Evolutionary conservation across 139 green algal genomes (phyloP), one percentile per base, ranked within the genome.

Genomic region (Chlorella sp.): DNA sequence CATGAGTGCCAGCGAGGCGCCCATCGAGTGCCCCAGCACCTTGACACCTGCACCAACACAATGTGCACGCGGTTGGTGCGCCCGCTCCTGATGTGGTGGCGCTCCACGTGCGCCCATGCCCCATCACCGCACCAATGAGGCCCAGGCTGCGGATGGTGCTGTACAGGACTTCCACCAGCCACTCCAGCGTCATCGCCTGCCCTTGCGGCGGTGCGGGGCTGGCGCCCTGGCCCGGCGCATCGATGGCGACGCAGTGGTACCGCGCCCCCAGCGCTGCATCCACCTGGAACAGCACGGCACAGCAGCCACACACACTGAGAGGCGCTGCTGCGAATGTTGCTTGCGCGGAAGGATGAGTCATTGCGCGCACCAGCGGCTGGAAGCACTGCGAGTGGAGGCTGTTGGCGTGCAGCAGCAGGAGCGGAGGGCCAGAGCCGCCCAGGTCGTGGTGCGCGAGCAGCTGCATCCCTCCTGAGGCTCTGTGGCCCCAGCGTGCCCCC

Each of bases 321-420:
- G n/a, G n/a, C n/a, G n/a, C n/a, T n/a, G n/a, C n/a, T n/a, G n/a
- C n/a, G n/a, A n/a, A n/a, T n/a, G n/a, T n/a, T n/a, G n/a, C n/a
- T n/a, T n/a, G n/a, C n/a, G n/a, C n/a, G n/a, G n/a, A n/a, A n/a
- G n/a, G n/a, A n/a, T n/a, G n/a, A n/a, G n/a, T n/a, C n/a, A n/a
- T n/a, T n/a, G n/a, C n/a, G n/a, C n/a, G 26, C 26, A 75, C 71
- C 71, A 82, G 62, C 0, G 72, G 77, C 5, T 67, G 5, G 35
- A 70, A 82, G 1, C 65, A 33, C 30, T 49, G 71, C 3, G 42
- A 60, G 31, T 75, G 72, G 6, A 83, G 74, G 42, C 72, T 72
- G 26, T 83, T 83, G 29, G 77, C 77, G 65, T 83, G 77, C 17
- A 83, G 63, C 24, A 83, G 5, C 0, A 83, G 63, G 17, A 83